Percentiles rank a stretch among this genome's conserved stretches.
phyloP scores from a whole-genome alignment of 805 yeast genomes.

The Komagataella populi region DNA sequence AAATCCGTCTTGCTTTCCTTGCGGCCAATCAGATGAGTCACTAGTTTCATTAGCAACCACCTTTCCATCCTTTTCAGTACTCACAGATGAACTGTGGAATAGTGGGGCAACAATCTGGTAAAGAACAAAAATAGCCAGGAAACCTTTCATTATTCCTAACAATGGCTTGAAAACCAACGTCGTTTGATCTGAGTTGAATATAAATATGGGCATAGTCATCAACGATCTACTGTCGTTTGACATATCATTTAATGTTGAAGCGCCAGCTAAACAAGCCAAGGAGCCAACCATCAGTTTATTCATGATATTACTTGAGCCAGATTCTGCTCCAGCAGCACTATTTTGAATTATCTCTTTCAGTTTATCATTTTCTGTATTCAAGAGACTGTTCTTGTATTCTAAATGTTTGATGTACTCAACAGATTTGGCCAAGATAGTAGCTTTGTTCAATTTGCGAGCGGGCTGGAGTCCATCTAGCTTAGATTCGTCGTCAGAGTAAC shows the following conservation, averaged over 20 bases:
- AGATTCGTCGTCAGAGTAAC: conserved; percentile 36
- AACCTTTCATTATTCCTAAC: conserved; percentile 14
- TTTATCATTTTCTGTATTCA: conserved; percentile 32
- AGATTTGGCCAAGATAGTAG: conserved; percentile 62
- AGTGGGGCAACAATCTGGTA: conserved; percentile 4
- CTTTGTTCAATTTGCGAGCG: conserved; percentile 66
- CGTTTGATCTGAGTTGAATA: conserved; percentile 10
- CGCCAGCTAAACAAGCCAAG: conserved; percentile 50
- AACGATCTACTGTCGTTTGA: conserved; percentile 10
- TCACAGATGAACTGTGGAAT: neutral
- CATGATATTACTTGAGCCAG: conserved; percentile 11
- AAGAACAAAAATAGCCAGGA: conserved; percentile 8
- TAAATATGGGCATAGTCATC: conserved; percentile 16
- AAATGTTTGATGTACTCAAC: conserved; percentile 67
- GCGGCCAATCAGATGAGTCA: neutral
- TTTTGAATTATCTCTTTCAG: conserved; percentile 13
- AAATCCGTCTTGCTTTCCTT: neutral
- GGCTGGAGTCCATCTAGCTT: conserved; percentile 66
- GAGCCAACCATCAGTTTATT: conserved; percentile 49
- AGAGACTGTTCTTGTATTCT: conserved; percentile 42
- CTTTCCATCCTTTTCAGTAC: neutral
- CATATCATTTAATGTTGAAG: conserved; percentile 40
- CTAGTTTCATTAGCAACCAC: neutral
- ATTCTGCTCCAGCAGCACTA: conserved; percentile 7
- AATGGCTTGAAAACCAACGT: conserved; percentile 12